These are phyloP conservation scores for Aspergillus amoenus DNA, from an alignment of 2,329 filamentous ascomycete species.

Conservation along the genomic window DNA sequence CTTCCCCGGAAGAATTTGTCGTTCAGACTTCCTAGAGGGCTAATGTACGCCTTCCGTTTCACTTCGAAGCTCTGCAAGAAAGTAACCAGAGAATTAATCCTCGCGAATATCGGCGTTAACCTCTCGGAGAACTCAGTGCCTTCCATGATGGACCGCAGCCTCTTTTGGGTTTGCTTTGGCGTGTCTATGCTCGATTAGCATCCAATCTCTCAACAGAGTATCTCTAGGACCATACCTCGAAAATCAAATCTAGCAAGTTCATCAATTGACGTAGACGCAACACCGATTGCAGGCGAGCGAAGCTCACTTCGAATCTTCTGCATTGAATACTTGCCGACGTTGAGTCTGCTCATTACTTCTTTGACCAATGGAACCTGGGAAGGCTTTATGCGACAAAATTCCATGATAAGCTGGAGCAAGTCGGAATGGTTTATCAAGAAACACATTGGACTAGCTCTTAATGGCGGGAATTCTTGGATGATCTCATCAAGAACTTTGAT, in stretches of 20 bases:
- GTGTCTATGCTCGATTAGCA: constrained; percentile 58
- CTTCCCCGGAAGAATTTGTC: constrained; percentile 87
- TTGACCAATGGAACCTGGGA: constrained; percentile 71
- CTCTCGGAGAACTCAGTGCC: constrained; percentile 54
- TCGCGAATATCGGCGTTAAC: constrained; percentile 63
- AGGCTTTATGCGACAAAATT: constrained; percentile 76
- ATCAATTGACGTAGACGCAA: constrained; percentile 86
- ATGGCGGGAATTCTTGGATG: constrained; percentile 72
- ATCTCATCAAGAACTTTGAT: constrained; percentile 95
- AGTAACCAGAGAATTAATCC: constrained; percentile 73
- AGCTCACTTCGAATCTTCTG: constrained; percentile 79
- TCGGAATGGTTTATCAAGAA: constrained; percentile 89
- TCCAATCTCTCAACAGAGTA: constrained; percentile 52
- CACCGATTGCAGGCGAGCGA: constrained; percentile 74
- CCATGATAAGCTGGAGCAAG: constrained; percentile 82
- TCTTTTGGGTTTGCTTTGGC: constrained; percentile 71
- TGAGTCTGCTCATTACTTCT: constrained; percentile 81
- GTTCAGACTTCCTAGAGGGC: constrained; percentile 82
- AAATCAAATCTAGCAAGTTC: constrained; percentile 92
- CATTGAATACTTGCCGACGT: constrained; percentile 78
- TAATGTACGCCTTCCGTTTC: constrained; percentile 75
- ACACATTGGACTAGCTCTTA: constrained; percentile 72
- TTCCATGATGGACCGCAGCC: constrained; percentile 56
- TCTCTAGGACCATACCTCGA: constrained; percentile 54
- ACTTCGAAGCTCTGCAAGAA: constrained; percentile 76